A percentile compares a stretch with the other conserved stretches of the same genome.
Evolutionary conservation across 1,139 yeast species (phyloP).

Genomic region (Saccharomyces hybrid): DNA sequence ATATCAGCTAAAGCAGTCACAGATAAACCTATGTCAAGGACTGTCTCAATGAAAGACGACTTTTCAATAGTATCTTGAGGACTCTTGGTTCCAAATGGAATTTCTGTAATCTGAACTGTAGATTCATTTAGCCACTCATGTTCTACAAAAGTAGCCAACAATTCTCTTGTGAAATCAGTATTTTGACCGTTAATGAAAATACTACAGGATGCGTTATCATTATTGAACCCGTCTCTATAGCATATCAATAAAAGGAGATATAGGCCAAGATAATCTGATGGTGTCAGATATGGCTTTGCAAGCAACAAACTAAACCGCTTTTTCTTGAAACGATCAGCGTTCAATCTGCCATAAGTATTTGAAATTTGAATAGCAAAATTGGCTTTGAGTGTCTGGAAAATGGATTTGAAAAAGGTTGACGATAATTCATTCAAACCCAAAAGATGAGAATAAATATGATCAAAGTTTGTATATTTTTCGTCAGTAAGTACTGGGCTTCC

Average conservation of each 20-base stretch:
- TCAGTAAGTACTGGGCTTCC: slow-evolving; percentile 12
- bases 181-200: slow-evolving; percentile 21
- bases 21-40: slow-evolving; percentile 12
- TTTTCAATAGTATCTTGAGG: slow-evolving; percentile 3
- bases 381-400: slow-evolving; percentile 16
- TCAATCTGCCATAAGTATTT: slow-evolving; percentile 19
- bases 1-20: slow-evolving; percentile 12
- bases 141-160: slow-evolving; percentile 12
- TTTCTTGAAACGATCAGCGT: slow-evolving; percentile 17
- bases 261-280: slow-evolving; percentile 25
- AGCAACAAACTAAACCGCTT: slow-evolving; percentile 18
- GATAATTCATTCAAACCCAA: slow-evolving; percentile 26
- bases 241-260: slow-evolving; percentile 20
- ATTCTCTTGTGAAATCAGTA: slow-evolving; percentile 11
- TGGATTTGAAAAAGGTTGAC: slow-evolving; percentile 18
- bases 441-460: slow-evolving; percentile 23
- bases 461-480: slow-evolving; percentile 20
- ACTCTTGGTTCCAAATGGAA: slow-evolving; percentile 8
- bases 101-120: slow-evolving; percentile 8
- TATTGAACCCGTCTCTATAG: slow-evolving; percentile 12
- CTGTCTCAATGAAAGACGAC: slow-evolving; percentile 15
- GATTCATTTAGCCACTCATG: slow-evolving; percentile 18
- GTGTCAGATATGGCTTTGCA: slow-evolving; percentile 21
- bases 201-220: slow-evolving; percentile 11
- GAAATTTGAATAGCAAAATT: slow-evolving; percentile 22